Evolutionary conservation across 345 rosid species (phyloP), one percentile per base, ranked within the genome.

Genomic region (Arabidopsis arenosa): DNA sequence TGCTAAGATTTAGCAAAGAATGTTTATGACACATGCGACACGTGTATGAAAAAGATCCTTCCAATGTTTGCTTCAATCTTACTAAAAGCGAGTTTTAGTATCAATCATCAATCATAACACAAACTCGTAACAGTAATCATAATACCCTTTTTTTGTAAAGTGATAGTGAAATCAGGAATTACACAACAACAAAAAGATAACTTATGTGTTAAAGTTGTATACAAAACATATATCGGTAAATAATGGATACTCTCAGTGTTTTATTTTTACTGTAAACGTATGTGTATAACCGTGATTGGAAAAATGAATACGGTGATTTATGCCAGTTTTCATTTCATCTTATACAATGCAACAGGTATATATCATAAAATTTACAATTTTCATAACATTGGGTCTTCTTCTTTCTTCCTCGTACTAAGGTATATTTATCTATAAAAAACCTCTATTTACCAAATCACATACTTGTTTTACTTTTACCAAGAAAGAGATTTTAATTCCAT

Each of bases 61-160:
- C 63, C 35, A 41, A 59, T 33, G 63, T 72, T 52, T 49, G 81
- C 81, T 78, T 78, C 77, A 78, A 52, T 51, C 74, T 78, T 66
- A 78, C 81, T 78, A 73, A 66, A 78, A 78, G 80, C 14, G 36
- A 70, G 48, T 28, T 51, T 15, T 32, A 71, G 77, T 78, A 68
- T 14, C 57, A 51, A 58, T 66, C 74, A 66, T 72, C 61, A 77
- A 64, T 77, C 72, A 77, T 77, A 37, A 45, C 72, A n/a, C 63
- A 57, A 41, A 18, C 48, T 64, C 58, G 62, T 44, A 47, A 70
- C 35, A 63, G 7, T 54, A 70, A 76, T 36, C 59, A 60, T 41
- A 40, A 40, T 21, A 43, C 57, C 2, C 1, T 55, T 73, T 60
- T 60, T 55, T 54, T 56, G 68, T 39, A 37, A 67, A 18, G 62